Evolutionary conservation across 202 grass and related monocot genomes (phyloP).

Genomic region (Miscanthus sacchariflorus): DNA sequence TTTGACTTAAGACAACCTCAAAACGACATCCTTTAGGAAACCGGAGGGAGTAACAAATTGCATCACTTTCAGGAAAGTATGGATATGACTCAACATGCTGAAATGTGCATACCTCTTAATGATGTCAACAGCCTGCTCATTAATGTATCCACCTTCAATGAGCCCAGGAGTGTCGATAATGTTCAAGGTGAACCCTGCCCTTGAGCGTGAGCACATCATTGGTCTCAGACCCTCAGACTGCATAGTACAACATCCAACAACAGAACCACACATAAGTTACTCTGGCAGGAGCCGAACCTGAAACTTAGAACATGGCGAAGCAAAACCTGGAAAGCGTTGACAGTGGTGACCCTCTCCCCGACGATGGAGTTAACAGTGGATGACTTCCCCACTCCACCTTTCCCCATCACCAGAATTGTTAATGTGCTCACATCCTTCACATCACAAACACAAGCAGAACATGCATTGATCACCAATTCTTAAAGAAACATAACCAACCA

Average conservation of each 20-base stretch:
- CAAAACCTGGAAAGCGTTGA: conserved; percentile 95
- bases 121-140: conserved; percentile 91
- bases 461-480: not conserved
- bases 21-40: too few relatives aligned
- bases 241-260: conserved; percentile 38
- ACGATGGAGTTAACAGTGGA: conserved; percentile 93
- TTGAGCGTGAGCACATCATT: conserved; percentile 69
- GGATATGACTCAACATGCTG: not conserved
- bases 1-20: too few relatives aligned
- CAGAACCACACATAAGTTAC: not conserved
- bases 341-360: conserved; percentile 78
- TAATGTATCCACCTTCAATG: conserved; percentile 97
- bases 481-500: not conserved
- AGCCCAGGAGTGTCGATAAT: conserved; percentile 95
- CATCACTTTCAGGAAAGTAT: conserved; percentile 10
- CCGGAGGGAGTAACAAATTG: not conserved
- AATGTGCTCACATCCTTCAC: conserved; percentile 88
- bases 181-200: conserved; percentile 93
- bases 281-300: conserved; percentile 6
- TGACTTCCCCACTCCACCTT: conserved; percentile 95
- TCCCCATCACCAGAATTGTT: conserved; percentile 97
- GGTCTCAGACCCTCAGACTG: conserved; percentile 90
- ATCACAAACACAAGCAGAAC: conserved; percentile 25
- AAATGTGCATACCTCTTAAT: conserved; percentile 78
- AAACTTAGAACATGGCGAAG: not conserved